Conservation (phyloP, 768 basidiomycete genomes). For the Serpula lacrymans region DNA sequence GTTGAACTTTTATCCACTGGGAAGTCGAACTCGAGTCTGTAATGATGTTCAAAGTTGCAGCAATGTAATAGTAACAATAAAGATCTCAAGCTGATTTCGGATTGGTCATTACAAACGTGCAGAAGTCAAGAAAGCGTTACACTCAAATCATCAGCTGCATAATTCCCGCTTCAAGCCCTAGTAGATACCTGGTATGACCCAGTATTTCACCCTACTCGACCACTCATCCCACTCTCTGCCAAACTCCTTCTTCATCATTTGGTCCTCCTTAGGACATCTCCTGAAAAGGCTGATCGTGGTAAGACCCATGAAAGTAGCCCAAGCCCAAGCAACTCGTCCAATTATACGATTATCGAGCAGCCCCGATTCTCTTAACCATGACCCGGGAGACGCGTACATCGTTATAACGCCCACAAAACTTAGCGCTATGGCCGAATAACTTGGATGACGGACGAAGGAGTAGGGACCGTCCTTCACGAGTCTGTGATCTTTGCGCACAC, state of each 20-base stretch:
- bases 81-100: too few relatives aligned
- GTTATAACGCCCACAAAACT: slow-evolving; percentile 3
- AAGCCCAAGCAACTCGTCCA: too few relatives aligned
- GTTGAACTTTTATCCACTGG: too few relatives aligned
- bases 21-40: too few relatives aligned
- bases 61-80: too few relatives aligned
- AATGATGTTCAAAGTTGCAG: too few relatives aligned
- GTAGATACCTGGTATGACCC: slow-evolving; percentile 27
- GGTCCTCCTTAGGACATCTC: slow-evolving; percentile 22
- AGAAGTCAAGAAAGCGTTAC: too few relatives aligned
- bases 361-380: slow-evolving; percentile 14
- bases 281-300: slow-evolving; percentile 7
- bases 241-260: slow-evolving; percentile 23
- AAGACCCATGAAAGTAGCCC: too few relatives aligned
- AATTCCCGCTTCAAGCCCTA: too few relatives aligned
- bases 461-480: slow-evolving; percentile 17
- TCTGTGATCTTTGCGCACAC: slow-evolving; percentile 12
- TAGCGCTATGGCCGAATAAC: too few relatives aligned
- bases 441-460: slow-evolving; percentile 19
- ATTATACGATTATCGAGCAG: slow-evolving; percentile 3
- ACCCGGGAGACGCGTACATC: slow-evolving; percentile 3
- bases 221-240: slow-evolving; percentile 30
- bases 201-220: slow-evolving; percentile 23
- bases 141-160: too few relatives aligned
- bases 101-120: too few relatives aligned